These are phyloP conservation scores for Chaetomiaceae sp. DNA, from an alignment of 2,329 filamentous ascomycete genomes.

Conservation along the genomic window DNA sequence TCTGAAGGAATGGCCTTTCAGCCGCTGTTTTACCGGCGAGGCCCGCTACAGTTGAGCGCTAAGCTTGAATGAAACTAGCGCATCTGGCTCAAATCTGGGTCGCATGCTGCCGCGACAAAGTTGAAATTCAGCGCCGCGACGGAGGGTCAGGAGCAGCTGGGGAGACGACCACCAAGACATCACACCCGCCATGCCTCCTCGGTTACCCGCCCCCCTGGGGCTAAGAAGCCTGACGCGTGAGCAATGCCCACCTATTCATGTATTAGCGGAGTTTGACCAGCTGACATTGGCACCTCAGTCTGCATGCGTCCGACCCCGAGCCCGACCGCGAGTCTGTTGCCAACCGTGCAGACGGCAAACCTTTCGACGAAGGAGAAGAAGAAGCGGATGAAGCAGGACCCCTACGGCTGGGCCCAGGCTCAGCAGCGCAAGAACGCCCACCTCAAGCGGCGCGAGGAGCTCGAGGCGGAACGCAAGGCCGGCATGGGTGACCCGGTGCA, in stretches of 20 bases:
- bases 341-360: slow-evolving; percentile 59
- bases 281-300: slow-evolving; percentile 37
- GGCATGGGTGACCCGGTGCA: slow-evolving; percentile 71
- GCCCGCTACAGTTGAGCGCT: background rate
- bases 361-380: slow-evolving; percentile 58
- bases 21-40: slow-evolving; percentile 13
- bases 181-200: slow-evolving; percentile 55
- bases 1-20: background rate
- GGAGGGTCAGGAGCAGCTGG: slow-evolving; percentile 4
- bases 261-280: background rate
- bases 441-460: slow-evolving; percentile 63
- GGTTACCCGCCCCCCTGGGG: slow-evolving; percentile 55
- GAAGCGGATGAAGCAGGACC: slow-evolving; percentile 64
- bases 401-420: slow-evolving; percentile 74
- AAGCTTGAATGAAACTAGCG: slow-evolving; percentile 12
- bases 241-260: slow-evolving; percentile 25
- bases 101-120: slow-evolving; percentile 16
- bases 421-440: slow-evolving; percentile 81
- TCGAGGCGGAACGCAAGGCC: slow-evolving; percentile 58
- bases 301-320: slow-evolving; percentile 49
- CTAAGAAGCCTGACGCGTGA: slow-evolving; percentile 56
- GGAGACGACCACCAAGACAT: slow-evolving; percentile 11
- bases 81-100: slow-evolving; percentile 20
- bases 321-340: slow-evolving; percentile 43
- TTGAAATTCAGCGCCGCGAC: slow-evolving; percentile 10